phyloP scores from a whole-genome alignment of 2,329 filamentous ascomycete genomes.

The Fusarium xylarioides region DNA sequence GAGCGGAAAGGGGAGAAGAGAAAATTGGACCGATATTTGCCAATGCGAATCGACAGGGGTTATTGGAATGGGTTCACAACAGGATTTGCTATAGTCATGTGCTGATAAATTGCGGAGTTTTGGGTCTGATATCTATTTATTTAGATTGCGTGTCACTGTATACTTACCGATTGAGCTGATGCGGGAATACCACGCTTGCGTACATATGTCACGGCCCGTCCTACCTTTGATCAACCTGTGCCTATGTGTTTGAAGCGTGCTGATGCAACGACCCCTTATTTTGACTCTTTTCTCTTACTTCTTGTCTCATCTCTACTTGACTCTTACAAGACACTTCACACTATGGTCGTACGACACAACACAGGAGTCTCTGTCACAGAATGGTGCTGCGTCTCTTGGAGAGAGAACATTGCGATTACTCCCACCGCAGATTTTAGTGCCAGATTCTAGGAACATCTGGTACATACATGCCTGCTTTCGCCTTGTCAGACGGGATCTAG shows the following conservation, averaged over 20 bases:
- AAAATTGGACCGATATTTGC: neutral
- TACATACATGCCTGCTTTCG: no score
- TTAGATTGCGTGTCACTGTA: constrained; percentile 30
- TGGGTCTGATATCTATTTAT: constrained; percentile 29
- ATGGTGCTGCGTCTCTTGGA: neutral
- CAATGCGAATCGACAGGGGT: neutral
- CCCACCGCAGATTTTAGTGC: neutral
- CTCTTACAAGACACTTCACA: neutral
- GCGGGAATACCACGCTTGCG: constrained; percentile 24
- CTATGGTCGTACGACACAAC: neutral
- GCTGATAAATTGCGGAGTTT: constrained; percentile 39
- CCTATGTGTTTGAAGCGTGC: neutral
- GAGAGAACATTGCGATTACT: neutral
- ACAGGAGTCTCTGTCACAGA: neutral
- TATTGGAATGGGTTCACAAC: constrained; percentile 13
- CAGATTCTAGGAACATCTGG: no score
- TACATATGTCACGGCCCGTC: constrained; percentile 23
- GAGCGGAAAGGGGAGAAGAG: neutral
- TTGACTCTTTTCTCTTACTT: neutral
- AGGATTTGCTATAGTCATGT: constrained; percentile 6
- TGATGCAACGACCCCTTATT: neutral
- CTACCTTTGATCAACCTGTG: neutral
- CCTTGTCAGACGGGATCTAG: no score
- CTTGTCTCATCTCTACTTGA: neutral
- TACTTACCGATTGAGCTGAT: constrained; percentile 7